Evolutionary conservation across 1,139 yeast species (phyloP).

Genomic region (Debaryomyces udenii): DNA sequence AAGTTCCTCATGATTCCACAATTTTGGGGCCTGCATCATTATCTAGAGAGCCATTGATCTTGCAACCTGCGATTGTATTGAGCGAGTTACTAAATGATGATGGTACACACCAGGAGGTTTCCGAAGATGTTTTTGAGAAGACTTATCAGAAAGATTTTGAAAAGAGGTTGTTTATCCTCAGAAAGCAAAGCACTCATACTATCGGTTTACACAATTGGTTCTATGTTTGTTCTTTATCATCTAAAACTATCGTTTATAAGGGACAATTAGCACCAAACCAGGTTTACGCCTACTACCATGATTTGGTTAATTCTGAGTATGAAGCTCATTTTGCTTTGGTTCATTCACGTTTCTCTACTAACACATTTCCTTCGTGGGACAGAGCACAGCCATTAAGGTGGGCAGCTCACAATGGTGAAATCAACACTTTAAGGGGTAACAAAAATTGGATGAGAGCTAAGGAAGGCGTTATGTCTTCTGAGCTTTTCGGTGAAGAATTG

Average conservation of each 20-base stretch:
- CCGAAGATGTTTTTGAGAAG: constrained; percentile 57
- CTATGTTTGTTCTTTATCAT: constrained; percentile 90
- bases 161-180: constrained; percentile 78
- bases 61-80: constrained; percentile 86
- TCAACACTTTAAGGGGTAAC: constrained; percentile 95
- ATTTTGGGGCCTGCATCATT: constrained; percentile 94
- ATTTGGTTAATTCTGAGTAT: constrained; percentile 86
- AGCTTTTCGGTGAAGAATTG: constrained; percentile 86
- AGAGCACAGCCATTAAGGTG: constrained; percentile 97
- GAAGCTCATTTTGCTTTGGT: constrained; percentile 96
- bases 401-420: constrained; percentile 99
- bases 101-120: constrained; percentile 33
- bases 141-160: constrained; percentile 70
- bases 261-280: constrained; percentile 98
- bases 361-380: constrained; percentile 99
- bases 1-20: constrained; percentile 92
- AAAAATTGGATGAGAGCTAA: constrained; percentile 99
- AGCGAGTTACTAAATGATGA: constrained; percentile 55
- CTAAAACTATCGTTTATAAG: constrained; percentile 90
- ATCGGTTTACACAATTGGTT: constrained; percentile 97
- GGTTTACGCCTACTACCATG: constrained; percentile 93
- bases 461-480: constrained; percentile 93
- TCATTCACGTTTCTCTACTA: constrained; percentile 96
- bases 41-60: constrained; percentile 86
- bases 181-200: constrained; percentile 88